A percentile compares a stretch with the other conserved stretches of the same genome.
phyloP scores from a whole-genome alignment of 331 rosid species.

The Malus hybrid region DNA sequence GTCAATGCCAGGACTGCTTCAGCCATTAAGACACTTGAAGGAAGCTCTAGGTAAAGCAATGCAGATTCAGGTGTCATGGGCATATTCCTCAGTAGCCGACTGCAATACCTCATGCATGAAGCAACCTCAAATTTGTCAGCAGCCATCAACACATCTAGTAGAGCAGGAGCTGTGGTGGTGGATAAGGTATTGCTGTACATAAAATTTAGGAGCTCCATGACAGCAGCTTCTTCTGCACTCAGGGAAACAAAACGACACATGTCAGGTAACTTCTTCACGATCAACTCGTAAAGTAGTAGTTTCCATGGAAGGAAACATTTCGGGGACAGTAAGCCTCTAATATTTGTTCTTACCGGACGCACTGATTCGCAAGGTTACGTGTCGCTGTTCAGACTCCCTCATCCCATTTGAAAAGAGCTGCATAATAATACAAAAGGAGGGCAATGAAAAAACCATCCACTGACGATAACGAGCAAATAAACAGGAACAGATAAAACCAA shows the following conservation, averaged over 20 bases:
- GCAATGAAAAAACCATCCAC: constrained; percentile 7
- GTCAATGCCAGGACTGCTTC: constrained; percentile 90
- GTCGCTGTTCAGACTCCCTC: constrained; percentile 94
- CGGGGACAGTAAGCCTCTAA: neutral
- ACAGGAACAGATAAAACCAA: neutral
- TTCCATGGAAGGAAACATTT: neutral
- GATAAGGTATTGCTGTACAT: constrained; percentile 74
- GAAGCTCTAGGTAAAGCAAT: constrained; percentile 83
- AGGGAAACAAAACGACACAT: constrained; percentile 12
- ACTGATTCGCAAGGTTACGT: constrained; percentile 69
- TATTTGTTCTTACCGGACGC: constrained; percentile 61
- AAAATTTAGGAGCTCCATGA: constrained; percentile 91
- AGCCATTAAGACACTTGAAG: constrained; percentile 83
- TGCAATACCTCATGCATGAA: constrained; percentile 90
- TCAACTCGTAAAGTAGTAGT: neutral
- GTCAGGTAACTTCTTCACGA: constrained; percentile 3
- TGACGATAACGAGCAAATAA: neutral
- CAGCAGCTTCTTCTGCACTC: constrained; percentile 82
- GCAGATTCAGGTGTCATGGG: constrained; percentile 94
- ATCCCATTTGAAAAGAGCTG: constrained; percentile 96
- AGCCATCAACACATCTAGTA: constrained; percentile 91
- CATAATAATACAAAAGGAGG: neutral
- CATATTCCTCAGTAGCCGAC: constrained; percentile 52
- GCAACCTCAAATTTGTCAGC: constrained; percentile 96
- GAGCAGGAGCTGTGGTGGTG: constrained; percentile 54